Percentiles rank a stretch among this genome's conserved stretches.
These are phyloP conservation scores for Ceratobasidium sp. DNA, from an alignment of 1,284 basidiomycete species.

Conservation along the genomic window DNA sequence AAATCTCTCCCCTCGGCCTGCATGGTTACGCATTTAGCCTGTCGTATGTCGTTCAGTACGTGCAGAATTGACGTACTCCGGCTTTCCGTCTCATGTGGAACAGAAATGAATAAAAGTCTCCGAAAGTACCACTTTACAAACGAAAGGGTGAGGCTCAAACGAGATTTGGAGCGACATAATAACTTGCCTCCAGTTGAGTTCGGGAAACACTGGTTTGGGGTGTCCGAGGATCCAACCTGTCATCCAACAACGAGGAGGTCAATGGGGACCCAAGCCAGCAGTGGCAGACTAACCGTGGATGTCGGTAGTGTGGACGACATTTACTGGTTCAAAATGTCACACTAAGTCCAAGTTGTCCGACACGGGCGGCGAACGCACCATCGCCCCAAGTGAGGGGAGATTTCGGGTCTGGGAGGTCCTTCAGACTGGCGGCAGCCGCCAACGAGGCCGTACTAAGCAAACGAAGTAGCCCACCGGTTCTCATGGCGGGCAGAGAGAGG, in stretches of 20 bases:
- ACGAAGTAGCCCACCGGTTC: not conserved
- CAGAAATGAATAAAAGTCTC: constrained; percentile 29
- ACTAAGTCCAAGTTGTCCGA: not conserved
- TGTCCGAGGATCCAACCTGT: constrained; percentile 32
- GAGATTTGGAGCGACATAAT: no score
- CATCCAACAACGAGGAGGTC: not conserved
- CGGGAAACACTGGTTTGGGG: not conserved
- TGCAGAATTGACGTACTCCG: not conserved
- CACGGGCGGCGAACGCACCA: not conserved
- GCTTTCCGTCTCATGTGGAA: constrained; percentile 7
- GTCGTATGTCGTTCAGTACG: not conserved
- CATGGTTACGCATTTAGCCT: not conserved
- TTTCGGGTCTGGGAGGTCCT: not conserved
- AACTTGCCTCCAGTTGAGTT: constrained; percentile 18
- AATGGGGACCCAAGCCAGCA: not conserved
- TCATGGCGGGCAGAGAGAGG: not conserved
- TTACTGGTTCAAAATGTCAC: not conserved
- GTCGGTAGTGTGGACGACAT: constrained; percentile 28
- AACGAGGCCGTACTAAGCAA: not conserved
- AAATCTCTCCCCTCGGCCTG: constrained; percentile 5
- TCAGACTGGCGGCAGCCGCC: not conserved
- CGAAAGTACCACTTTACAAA: constrained; percentile 27
- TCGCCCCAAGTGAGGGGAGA: not conserved
- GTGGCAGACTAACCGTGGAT: constrained; percentile 20
- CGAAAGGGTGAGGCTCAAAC: not conserved